phyloP scores from a whole-genome alignment of 805 yeast genomes.

The Scheffersomyces stipitis region DNA sequence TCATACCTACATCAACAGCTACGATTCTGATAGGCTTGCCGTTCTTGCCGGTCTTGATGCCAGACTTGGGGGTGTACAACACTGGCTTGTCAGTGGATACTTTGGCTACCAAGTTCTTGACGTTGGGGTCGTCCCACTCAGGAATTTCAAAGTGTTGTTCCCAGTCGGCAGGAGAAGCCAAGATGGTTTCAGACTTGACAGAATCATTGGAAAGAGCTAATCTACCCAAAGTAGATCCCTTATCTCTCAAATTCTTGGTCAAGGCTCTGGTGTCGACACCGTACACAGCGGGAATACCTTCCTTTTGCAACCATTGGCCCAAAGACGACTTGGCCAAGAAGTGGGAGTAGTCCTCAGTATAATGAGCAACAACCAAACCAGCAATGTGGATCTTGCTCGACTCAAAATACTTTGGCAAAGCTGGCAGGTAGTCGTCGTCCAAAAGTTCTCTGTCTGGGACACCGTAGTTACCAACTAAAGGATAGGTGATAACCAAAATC shows the following conservation, averaged over 20 bases:
- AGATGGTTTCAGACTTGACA: slow-evolving; percentile 28
- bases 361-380: slow-evolving; percentile 94
- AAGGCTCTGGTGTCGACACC: slow-evolving; percentile 97
- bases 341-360: slow-evolving; percentile 95
- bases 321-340: slow-evolving; percentile 89
- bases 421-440: slow-evolving; percentile 70
- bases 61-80: slow-evolving; percentile 68
- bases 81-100: slow-evolving; percentile 81
- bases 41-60: slow-evolving; percentile 54
- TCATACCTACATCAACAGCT: slow-evolving; percentile 97
- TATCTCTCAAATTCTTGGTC: slow-evolving; percentile 88
- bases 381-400: slow-evolving; percentile 91
- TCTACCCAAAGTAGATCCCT: slow-evolving; percentile 93
- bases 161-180: slow-evolving; percentile 50
- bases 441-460: slow-evolving; percentile 81
- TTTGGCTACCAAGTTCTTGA: slow-evolving; percentile 84
- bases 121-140: slow-evolving; percentile 92
- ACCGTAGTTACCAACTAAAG: slow-evolving; percentile 98
- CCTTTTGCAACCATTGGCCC: slow-evolving; percentile 89
- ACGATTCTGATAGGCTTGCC: slow-evolving; percentile 81
- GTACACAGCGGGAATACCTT: slow-evolving; percentile 92
- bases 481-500: slow-evolving; percentile 93
- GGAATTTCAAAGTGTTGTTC: slow-evolving; percentile 63
- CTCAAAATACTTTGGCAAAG: slow-evolving; percentile 90
- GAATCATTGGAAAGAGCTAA: slow-evolving; percentile 57